A percentile compares a stretch with the other conserved stretches of the same genome.
Evolutionary conservation across 345 rosid genomes (phyloP).

Genomic region (Boechera stricta): DNA sequence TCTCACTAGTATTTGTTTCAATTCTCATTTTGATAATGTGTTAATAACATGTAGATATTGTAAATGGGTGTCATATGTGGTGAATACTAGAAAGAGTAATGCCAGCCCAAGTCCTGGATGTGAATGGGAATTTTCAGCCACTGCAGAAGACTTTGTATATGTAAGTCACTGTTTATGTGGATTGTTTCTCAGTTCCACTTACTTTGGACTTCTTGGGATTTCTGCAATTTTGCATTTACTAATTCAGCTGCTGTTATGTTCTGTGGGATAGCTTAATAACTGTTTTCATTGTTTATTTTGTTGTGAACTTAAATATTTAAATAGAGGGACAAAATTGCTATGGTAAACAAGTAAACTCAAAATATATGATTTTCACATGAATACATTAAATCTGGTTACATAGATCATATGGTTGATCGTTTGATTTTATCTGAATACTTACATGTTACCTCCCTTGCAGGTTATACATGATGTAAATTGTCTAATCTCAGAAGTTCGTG

Average conservation of each 20-base stretch:
- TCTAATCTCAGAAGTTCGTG: conserved; percentile 67
- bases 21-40: conserved; percentile 9
- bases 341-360: conserved; percentile 21
- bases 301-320: not conserved
- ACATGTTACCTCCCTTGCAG: conserved; percentile 57
- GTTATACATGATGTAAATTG: conserved; percentile 74
- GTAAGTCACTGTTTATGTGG: conserved; percentile 53
- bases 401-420: not conserved
- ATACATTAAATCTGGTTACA: conserved; percentile 13
- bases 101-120: conserved; percentile 65
- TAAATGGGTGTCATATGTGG: conserved; percentile 83
- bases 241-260: conserved; percentile 29
- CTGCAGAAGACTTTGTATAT: conserved; percentile 78
- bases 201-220: not conserved
- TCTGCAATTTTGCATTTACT: not conserved
- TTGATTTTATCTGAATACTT: conserved; percentile 27
- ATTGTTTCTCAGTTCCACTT: conserved; percentile 32
- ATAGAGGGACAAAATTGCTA: not conserved
- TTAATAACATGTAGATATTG: conserved; percentile 59
- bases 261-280: conserved; percentile 4
- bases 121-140: conserved; percentile 89
- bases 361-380: not conserved
- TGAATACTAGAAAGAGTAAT: conserved; percentile 65
- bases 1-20: not conserved
- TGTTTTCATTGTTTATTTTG: not conserved